Conservation (phyloP, 306 rosid species). For the Senna siamea region DNA sequence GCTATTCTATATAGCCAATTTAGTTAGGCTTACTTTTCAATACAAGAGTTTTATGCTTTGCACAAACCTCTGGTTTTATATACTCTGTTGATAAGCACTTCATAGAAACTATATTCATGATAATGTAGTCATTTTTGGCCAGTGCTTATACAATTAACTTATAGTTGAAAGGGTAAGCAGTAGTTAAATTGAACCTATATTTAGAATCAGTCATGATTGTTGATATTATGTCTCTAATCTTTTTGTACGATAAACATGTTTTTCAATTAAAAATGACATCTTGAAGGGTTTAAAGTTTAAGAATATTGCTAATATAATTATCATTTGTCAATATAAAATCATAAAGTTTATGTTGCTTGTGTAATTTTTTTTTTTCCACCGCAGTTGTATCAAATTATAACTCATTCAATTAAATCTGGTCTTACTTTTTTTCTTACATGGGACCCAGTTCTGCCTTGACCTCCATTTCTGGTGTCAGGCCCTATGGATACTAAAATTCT, state of each 20-base stretch:
- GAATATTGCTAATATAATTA: not conserved
- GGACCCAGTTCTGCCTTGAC: constrained; percentile 55
- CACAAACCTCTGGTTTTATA: not conserved
- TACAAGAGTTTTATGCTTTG: not conserved
- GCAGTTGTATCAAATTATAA: not conserved
- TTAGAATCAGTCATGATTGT: not conserved
- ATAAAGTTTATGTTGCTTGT: not conserved
- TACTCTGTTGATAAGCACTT: not conserved
- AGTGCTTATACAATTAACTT: no score
- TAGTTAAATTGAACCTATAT: no score
- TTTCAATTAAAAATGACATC: not conserved
- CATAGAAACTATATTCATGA: no score
- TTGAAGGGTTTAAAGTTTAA: not conserved
- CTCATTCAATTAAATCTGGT: constrained; percentile 54
- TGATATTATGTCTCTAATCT: not conserved
- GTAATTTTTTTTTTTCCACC: not conserved
- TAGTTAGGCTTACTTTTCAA: not conserved
- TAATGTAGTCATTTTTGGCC: no score
- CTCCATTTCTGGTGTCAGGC: not conserved
- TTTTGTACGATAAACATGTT: not conserved
- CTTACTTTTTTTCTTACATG: constrained; percentile 58
- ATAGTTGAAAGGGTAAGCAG: no score
- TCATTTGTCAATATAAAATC: not conserved
- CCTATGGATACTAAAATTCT: not conserved
- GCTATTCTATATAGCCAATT: not conserved